Percentiles rank a stretch among this genome's conserved stretches.
phyloP scores from a whole-genome alignment of 495 filamentous ascomycete genomes.

The Letharia lupina region DNA sequence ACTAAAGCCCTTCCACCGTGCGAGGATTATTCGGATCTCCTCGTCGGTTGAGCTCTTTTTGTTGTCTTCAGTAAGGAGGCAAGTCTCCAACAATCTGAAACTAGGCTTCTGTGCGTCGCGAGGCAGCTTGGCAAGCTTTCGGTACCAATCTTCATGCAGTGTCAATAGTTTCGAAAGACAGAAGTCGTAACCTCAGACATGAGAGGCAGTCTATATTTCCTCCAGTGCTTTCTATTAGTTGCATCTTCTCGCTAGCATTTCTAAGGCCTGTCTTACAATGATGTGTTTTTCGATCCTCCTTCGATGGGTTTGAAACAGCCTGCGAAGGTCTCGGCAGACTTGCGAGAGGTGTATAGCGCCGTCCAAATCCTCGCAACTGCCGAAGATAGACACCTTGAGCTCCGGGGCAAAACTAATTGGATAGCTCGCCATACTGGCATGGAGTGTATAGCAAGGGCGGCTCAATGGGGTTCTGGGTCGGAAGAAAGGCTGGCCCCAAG shows the following conservation, averaged over 20 bases:
- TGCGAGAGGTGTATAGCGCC: not conserved
- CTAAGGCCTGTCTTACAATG: not conserved
- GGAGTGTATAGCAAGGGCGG: not conserved
- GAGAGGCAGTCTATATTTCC: not conserved
- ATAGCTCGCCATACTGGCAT: not conserved
- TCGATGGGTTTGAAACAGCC: not conserved
- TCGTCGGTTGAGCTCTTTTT: not conserved
- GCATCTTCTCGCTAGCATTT: not conserved
- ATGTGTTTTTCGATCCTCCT: not conserved
- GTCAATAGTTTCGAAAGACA: slow-evolving; percentile 5
- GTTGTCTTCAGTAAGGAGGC: not conserved
- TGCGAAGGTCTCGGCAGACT: not conserved
- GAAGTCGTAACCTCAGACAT: not conserved
- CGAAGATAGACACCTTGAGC: not conserved
- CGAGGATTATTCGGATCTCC: not conserved
- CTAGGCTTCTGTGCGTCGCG: too few relatives aligned
- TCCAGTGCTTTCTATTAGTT: not conserved
- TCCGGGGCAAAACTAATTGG: not conserved
- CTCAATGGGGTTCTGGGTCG: not conserved
- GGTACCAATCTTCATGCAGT: not conserved
- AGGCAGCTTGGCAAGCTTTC: not conserved
- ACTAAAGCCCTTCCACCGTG: not conserved
- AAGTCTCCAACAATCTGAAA: not conserved
- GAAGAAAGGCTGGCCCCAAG: not conserved
- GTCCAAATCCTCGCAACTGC: not conserved